Conservation (phyloP, 257 asterid genomes). For the Nicotiana tomentosiformis region DNA sequence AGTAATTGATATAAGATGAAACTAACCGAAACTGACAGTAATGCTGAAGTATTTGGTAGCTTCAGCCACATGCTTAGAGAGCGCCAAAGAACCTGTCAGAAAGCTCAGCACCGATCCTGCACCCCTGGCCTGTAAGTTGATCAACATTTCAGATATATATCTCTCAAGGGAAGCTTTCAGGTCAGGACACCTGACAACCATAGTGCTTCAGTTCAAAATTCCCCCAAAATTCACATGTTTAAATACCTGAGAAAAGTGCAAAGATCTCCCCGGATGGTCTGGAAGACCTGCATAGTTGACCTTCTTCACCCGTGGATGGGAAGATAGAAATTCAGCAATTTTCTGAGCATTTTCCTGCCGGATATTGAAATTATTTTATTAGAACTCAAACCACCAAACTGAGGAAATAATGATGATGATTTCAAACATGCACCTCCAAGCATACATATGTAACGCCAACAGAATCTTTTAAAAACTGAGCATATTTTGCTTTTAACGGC, state of each 20-base stretch:
- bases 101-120: slow-evolving; percentile 93
- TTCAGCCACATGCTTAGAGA: slow-evolving; percentile 79
- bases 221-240: neutral
- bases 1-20: neutral
- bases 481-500: no score
- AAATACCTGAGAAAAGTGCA: slow-evolving; percentile 74
- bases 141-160: neutral
- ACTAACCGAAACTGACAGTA: slow-evolving; percentile 82
- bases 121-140: slow-evolving; percentile 63
- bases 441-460: neutral
- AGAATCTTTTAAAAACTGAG: neutral
- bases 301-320: slow-evolving; percentile 63
- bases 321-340: slow-evolving; percentile 71
- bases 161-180: neutral
- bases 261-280: slow-evolving; percentile 59
- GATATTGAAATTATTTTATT: neutral
- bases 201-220: neutral
- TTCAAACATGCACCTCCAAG: neutral
- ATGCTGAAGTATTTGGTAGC: slow-evolving; percentile 68
- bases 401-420: neutral
- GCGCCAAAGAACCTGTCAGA: slow-evolving; percentile 66
- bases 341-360: slow-evolving; percentile 83
- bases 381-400: neutral
- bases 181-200: neutral
- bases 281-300: slow-evolving; percentile 83